phyloP scores from a whole-genome alignment of 257 asterid genomes.

The Penstemon newberryi region DNA sequence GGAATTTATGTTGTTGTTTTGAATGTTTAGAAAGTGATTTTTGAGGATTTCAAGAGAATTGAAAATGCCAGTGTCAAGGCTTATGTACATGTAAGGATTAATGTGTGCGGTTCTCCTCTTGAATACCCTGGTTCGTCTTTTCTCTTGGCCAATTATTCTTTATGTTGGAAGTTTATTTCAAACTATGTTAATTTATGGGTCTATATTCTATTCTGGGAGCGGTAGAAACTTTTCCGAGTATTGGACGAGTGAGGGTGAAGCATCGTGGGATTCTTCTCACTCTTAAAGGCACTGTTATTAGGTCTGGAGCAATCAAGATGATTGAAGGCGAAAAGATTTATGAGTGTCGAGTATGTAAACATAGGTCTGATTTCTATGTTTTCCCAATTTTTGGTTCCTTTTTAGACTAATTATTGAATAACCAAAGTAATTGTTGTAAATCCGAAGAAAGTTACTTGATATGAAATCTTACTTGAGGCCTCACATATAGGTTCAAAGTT shows the following conservation, averaged over 20 bases:
- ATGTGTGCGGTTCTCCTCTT: constrained; percentile 88
- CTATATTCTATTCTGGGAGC: constrained; percentile 6
- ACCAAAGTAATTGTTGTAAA: constrained; percentile 9
- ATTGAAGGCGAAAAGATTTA: constrained; percentile 89
- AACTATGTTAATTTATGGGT: constrained; percentile 5
- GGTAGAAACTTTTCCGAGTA: constrained; percentile 92
- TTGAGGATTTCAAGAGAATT: constrained; percentile 52
- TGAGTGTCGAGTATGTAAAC: constrained; percentile 83
- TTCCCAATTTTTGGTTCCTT: constrained; percentile 23
- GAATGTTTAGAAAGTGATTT: constrained; percentile 58
- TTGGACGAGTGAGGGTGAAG: constrained; percentile 87
- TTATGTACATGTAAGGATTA: constrained; percentile 70
- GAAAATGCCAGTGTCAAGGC: constrained; percentile 74
- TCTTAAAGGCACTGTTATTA: constrained; percentile 89
- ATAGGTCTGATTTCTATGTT: constrained; percentile 56
- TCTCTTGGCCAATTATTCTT: constrained; percentile 5
- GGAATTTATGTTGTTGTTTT: constrained; percentile 4
- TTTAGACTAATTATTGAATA: constrained; percentile 9
- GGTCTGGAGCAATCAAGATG: constrained; percentile 97
- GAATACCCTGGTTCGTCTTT: constrained; percentile 78
- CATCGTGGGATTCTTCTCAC: constrained; percentile 94
- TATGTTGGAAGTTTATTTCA: not conserved
- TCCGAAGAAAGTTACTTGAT: constrained; percentile 1
- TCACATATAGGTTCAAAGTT: constrained; percentile 72
- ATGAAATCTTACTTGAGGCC: constrained; percentile 4